These are phyloP conservation scores for Mrakia gelida DNA, from an alignment of 768 basidiomycete species.

Conservation along the genomic window DNA sequence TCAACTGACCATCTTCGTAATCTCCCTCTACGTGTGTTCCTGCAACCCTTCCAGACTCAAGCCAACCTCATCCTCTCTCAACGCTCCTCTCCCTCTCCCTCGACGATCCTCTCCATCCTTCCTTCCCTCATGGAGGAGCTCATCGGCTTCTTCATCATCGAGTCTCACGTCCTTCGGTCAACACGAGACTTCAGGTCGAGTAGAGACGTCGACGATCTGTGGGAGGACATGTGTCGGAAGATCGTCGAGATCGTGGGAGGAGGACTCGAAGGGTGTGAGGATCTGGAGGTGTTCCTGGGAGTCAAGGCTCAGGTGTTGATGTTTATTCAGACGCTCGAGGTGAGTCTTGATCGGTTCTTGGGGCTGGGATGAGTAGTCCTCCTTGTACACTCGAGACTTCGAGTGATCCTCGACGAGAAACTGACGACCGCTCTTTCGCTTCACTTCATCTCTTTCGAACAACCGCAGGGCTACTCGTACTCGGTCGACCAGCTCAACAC, in stretches of 20 bases:
- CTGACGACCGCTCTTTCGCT: background rate
- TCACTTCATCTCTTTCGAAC: background rate
- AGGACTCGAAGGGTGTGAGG: slow-evolving; percentile 67
- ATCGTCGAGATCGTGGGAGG: slow-evolving; percentile 68
- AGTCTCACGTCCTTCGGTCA: slow-evolving; percentile 82
- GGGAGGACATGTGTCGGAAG: slow-evolving; percentile 76
- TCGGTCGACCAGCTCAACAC: slow-evolving; percentile 74
- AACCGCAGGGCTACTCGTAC: slow-evolving; percentile 71
- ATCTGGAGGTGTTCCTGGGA: slow-evolving; percentile 72
- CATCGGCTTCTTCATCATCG: slow-evolving; percentile 95
- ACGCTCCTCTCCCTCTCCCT: slow-evolving; percentile 39
- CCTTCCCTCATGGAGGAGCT: slow-evolving; percentile 83
- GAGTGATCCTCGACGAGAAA: too few relatives aligned
- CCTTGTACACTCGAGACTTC: too few relatives aligned
- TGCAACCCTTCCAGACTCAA: slow-evolving; percentile 64
- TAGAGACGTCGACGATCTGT: slow-evolving; percentile 87
- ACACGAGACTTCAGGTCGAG: slow-evolving; percentile 83
- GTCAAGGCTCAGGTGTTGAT: slow-evolving; percentile 78
- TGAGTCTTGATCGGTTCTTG: slow-evolving; percentile 48
- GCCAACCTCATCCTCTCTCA: slow-evolving; percentile 82
- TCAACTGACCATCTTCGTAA: background rate
- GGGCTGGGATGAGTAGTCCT: too few relatives aligned
- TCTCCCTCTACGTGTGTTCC: background rate
- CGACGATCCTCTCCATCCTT: slow-evolving; percentile 50
- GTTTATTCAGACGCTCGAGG: slow-evolving; percentile 91